These are phyloP conservation scores for Neocallimastix lanati DNA, from an alignment of 192 early-diverging fungal species.

Conservation along the genomic window DNA sequence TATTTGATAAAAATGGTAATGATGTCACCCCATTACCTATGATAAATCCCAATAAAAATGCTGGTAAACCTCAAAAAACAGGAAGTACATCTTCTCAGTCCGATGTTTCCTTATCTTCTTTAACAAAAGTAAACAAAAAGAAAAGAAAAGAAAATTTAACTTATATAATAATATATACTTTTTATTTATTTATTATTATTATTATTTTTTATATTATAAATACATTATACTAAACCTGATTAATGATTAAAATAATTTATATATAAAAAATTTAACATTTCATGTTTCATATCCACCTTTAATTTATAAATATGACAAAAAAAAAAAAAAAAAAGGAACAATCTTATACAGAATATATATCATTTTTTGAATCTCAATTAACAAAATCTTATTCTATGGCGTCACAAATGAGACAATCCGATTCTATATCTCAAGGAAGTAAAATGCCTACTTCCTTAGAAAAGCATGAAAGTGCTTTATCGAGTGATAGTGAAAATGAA, in stretches of 20 bases:
- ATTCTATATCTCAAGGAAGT: neutral
- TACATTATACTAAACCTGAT: too few species aligned
- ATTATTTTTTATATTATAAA: too few species aligned
- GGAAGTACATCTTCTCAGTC: neutral
- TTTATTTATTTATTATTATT: too few species aligned
- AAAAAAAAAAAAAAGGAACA: neutral
- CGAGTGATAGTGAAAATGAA: neutral
- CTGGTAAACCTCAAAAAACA: neutral
- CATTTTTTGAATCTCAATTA: neutral
- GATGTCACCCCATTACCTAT: constrained; percentile 36
- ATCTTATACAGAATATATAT: neutral
- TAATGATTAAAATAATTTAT: too few species aligned
- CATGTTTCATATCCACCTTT: too few species aligned
- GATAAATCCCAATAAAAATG: neutral
- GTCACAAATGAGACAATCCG: neutral
- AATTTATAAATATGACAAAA: too few species aligned
- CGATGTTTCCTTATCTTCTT: neutral
- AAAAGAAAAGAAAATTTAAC: too few species aligned
- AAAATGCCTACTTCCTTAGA: neutral
- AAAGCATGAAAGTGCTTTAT: neutral
- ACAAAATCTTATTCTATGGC: neutral
- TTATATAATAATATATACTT: too few species aligned
- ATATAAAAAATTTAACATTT: too few species aligned
- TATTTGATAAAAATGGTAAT: constrained; percentile 33
- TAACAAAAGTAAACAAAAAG: too few species aligned